phyloP scores from a whole-genome alignment of 1,284 basidiomycete species.

The Papiliotrema laurentii region DNA sequence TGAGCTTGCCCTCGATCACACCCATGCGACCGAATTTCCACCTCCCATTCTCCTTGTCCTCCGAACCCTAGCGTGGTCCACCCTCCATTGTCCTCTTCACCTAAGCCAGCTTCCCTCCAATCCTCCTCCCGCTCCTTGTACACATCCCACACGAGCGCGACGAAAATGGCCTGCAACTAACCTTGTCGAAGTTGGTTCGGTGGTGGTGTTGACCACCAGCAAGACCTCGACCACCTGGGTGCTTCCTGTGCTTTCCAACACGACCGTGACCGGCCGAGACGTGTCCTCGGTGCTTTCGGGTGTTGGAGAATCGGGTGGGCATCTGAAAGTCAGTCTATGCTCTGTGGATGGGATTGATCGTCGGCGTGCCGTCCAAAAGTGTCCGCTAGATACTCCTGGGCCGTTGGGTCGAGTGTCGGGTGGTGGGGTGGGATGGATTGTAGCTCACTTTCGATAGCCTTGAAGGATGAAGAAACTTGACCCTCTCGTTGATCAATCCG shows the following conservation, averaged over 20 bases:
- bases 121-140: neutral
- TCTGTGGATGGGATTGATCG: neutral
- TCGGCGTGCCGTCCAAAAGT: too few species aligned
- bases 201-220: conserved; percentile 99
- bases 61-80: neutral
- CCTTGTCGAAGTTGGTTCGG: conserved; percentile 60
- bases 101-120: neutral
- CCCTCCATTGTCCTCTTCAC: neutral
- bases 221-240: conserved; percentile 99
- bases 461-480: conserved; percentile 21
- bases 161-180: too few species aligned
- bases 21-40: too few species aligned
- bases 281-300: conserved; percentile 97
- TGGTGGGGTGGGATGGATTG: neutral
- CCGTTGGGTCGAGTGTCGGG: too few species aligned
- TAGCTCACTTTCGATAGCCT: conserved; percentile 25
- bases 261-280: conserved; percentile 98
- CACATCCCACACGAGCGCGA: too few species aligned
- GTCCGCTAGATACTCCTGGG: too few species aligned
- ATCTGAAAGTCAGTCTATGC: conserved; percentile 50
- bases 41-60: neutral
- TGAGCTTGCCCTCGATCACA: too few species aligned
- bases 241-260: conserved; percentile 99
- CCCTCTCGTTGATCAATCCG: too few species aligned
- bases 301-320: conserved; percentile 93